Conservation (phyloP, 176 grass and related monocot species). For the Eragrostis nindensis region DNA sequence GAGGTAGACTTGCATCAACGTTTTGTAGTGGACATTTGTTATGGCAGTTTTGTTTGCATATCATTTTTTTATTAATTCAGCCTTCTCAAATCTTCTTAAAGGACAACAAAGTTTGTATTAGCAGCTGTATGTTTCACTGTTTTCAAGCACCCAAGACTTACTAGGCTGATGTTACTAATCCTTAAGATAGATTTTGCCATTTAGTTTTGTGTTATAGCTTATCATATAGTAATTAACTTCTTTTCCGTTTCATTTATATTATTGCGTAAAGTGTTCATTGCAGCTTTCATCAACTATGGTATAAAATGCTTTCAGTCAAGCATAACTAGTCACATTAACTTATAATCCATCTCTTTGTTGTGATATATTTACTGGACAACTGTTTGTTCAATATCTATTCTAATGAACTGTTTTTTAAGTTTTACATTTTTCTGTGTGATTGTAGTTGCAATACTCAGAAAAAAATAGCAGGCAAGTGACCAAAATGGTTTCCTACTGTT, state of each 20-base stretch:
- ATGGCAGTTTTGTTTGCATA: conserved; percentile 13
- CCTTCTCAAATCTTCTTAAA: background rate
- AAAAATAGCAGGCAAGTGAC: conserved; percentile 63
- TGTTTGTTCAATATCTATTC: background rate
- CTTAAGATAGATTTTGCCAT: background rate
- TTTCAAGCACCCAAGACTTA: background rate
- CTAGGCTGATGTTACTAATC: background rate
- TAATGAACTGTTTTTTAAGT: conserved; percentile 16
- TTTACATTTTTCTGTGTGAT: conserved; percentile 27
- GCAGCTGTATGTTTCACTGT: background rate
- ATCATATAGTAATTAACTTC: conserved; percentile 5
- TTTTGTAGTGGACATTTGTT: conserved; percentile 22
- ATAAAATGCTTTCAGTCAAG: background rate
- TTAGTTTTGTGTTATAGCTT: background rate
- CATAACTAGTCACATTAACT: conserved; percentile 13
- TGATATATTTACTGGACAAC: background rate
- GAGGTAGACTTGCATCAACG: conserved; percentile 59
- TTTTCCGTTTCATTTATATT: background rate
- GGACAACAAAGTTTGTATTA: background rate
- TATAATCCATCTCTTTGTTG: background rate
- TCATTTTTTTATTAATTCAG: conserved; percentile 14
- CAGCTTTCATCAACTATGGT: background rate
- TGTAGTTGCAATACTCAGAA: conserved; percentile 80
- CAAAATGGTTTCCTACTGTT: conserved; percentile 87
- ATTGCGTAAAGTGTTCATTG: conserved; percentile 12